Evolutionary conservation across 495 filamentous ascomycete genomes (phyloP).

Genomic region (Penicillium ochrochloron): DNA sequence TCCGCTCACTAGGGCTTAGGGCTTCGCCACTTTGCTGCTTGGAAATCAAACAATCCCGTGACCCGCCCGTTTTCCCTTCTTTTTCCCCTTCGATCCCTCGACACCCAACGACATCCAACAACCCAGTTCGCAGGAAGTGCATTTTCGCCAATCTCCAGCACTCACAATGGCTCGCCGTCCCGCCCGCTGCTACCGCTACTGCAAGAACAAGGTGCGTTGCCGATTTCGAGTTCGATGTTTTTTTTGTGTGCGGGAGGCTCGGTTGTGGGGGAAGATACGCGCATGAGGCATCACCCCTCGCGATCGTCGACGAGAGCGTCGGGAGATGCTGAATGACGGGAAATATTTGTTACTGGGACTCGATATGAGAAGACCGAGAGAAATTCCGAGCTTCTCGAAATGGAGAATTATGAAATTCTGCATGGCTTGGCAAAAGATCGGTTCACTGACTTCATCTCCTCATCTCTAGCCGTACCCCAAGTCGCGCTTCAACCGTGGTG

Average conservation of each 20-base stretch:
- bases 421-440: slow-evolving; percentile 19
- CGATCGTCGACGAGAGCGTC: slow-evolving; percentile 5
- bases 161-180: slow-evolving; percentile 97
- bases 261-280: slow-evolving; percentile 37
- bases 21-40: slow-evolving; percentile 54
- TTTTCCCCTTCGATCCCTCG: slow-evolving; percentile 42
- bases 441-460: slow-evolving; percentile 30
- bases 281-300: slow-evolving; percentile 20
- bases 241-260: slow-evolving; percentile 38
- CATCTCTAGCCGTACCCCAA: slow-evolving; percentile 87
- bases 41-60: slow-evolving; percentile 55
- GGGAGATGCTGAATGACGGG: background rate
- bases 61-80: slow-evolving; percentile 41
- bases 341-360: background rate
- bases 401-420: background rate
- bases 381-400: slow-evolving; percentile 1
- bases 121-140: slow-evolving; percentile 58
- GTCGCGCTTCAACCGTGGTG: slow-evolving; percentile 99
- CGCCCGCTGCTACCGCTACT: slow-evolving; percentile 99
- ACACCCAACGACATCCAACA: slow-evolving; percentile 46
- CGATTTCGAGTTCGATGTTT: slow-evolving; percentile 33
- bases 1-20: slow-evolving; percentile 50
- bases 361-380: background rate
- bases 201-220: slow-evolving; percentile 97
- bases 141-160: slow-evolving; percentile 61